These are phyloP conservation scores for Gossypium anomalum DNA, from an alignment of 345 rosid species.

Conservation along the genomic window DNA sequence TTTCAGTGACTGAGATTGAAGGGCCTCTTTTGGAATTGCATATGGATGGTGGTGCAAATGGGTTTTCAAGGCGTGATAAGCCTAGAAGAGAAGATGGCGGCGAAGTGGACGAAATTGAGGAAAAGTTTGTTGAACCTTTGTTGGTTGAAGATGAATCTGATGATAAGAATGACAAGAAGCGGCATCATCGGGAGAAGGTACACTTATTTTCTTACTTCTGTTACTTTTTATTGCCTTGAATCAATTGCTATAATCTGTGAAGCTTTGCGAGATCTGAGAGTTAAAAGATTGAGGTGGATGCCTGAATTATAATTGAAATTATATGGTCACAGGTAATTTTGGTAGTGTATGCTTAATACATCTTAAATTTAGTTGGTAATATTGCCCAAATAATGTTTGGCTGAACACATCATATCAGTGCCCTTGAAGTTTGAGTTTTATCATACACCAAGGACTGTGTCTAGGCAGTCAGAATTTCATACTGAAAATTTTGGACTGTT, in stretches of 20 bases:
- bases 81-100: constrained; percentile 22
- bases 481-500: neutral
- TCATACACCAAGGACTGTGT: neutral
- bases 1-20: constrained; percentile 42
- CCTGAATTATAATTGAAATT: neutral
- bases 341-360: neutral
- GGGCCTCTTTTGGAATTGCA: constrained; percentile 38
- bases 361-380: neutral
- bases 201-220: neutral
- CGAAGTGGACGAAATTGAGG: constrained; percentile 45
- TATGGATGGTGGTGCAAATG: constrained; percentile 29
- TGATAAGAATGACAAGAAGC: constrained; percentile 21
- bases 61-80: constrained; percentile 16
- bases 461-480: neutral
- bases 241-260: neutral
- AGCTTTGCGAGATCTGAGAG: neutral
- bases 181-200: constrained; percentile 25
- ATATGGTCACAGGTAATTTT: neutral
- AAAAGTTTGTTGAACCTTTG: constrained; percentile 47
- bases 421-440: neutral
- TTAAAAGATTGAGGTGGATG: neutral
- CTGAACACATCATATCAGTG: neutral
- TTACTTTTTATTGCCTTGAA: neutral
- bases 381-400: neutral
- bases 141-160: constrained; percentile 47